Evolutionary conservation across 305 asterid species (phyloP), one percentile per base, ranked within the genome.

Genomic region (Fraxinus angustifolia): DNA sequence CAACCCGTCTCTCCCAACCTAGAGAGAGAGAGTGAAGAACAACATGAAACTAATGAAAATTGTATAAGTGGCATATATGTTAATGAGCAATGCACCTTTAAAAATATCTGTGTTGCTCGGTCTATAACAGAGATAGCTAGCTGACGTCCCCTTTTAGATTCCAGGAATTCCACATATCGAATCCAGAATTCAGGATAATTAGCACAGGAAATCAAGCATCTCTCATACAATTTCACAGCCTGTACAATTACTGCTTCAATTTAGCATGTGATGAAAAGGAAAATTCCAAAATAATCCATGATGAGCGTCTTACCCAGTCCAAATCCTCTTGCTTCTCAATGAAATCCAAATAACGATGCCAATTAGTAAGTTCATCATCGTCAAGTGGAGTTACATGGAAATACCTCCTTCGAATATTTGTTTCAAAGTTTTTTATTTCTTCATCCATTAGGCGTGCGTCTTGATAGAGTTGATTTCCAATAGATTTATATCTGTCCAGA

Each of bases 141-240:
- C 85, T 92, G 97, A 56, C 91, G 91, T 40, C 97, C 99, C 75
- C 97, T 92, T 82, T 85, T 89, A 80, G 93, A 82, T 85, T 95
- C 96, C 87, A 95, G 85, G 84, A 90, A 93, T 71, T 92, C 93
- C 87, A 91, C 97, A 83, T 93, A 95, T 38, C 98, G 97, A 88
- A 91, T 88, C 98, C 99, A 93, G 87, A 91, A 93, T 82, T 95
- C 99, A 65, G 97, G 94, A 83, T 91, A 93, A 85, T 85, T 87
- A 53, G 99, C 97, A 83, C 99, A 95, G 36, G 98, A 89, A 80
- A 95, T 90, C 91, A 95, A 90, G 89, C 99, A 95, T 87, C 98
- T 91, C 84, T 95, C 99, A 53, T 91, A 95, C 80, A 95, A 89
- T 82, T 91, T 91, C 82, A 91, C 86, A 36, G 92, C 92, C 99